These are phyloP conservation scores for Penicillium daleae DNA, from an alignment of 495 filamentous ascomycete genomes.

Conservation along the genomic window DNA sequence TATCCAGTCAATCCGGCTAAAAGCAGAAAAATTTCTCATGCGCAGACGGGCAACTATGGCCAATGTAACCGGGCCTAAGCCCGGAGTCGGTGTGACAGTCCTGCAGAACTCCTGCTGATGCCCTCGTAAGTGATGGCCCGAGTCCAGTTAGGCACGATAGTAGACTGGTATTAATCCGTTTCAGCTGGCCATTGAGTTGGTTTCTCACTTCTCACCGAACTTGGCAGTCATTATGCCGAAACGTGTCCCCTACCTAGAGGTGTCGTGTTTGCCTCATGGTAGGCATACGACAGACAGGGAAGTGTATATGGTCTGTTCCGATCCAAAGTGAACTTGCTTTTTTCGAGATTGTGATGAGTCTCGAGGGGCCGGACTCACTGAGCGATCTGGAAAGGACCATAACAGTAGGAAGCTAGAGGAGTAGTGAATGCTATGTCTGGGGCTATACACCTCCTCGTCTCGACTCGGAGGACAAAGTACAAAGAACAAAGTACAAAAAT, in stretches of 20 bases:
- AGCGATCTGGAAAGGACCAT: background rate
- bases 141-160: background rate
- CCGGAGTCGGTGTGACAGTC: slow-evolving; percentile 13
- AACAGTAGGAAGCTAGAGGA: no score
- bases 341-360: background rate
- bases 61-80: background rate
- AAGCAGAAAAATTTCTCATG: background rate
- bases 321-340: background rate
- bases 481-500: no score
- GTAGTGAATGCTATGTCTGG: no score
- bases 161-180: no score
- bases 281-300: background rate
- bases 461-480: no score
- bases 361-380: background rate
- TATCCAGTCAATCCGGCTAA: background rate
- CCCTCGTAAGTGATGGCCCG: background rate
- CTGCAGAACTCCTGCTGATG: background rate
- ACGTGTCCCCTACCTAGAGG: background rate
- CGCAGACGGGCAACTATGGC: background rate
- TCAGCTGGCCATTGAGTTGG: no score
- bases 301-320: background rate
- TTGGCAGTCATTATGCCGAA: background rate
- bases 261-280: background rate
- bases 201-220: background rate
- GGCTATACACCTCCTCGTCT: no score